phyloP scores from a whole-genome alignment of 305 asterid genomes.

The Coffea humblotiana region DNA sequence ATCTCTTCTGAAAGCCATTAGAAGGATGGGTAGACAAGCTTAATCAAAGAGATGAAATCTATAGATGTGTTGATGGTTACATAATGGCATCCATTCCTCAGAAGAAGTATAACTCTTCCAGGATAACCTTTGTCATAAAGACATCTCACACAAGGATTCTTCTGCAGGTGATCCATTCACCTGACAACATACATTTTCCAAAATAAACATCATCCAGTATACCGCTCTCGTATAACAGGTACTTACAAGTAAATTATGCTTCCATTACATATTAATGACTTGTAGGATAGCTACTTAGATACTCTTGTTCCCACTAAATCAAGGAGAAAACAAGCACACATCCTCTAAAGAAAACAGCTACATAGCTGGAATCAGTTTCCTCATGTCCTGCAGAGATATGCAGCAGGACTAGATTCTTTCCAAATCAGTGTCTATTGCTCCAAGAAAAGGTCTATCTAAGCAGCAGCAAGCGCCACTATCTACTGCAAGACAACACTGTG shows the following conservation, averaged over 20 bases:
- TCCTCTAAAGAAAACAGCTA: background rate
- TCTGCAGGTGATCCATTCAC: too few relatives aligned
- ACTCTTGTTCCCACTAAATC: background rate
- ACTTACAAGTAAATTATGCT: background rate
- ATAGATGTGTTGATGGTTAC: too few relatives aligned
- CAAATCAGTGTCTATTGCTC: background rate
- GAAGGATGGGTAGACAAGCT: too few relatives aligned
- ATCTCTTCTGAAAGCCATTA: too few relatives aligned
- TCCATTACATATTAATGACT: background rate
- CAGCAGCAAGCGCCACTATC: background rate
- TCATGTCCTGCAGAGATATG: background rate
- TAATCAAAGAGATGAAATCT: too few relatives aligned
- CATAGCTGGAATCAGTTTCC: background rate
- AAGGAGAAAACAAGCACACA: background rate
- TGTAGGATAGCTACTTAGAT: background rate
- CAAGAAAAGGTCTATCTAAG: background rate
- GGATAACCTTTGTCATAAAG: too few relatives aligned
- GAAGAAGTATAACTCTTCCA: too few relatives aligned
- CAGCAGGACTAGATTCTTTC: background rate
- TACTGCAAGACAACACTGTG: background rate
- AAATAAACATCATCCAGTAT: background rate
- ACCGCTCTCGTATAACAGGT: background rate
- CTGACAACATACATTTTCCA: background rate
- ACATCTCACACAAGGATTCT: too few relatives aligned
- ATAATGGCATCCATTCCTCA: too few relatives aligned